phyloP scores from a whole-genome alignment of 495 filamentous ascomycete genomes.

The Barbatosphaeria neglecta region DNA sequence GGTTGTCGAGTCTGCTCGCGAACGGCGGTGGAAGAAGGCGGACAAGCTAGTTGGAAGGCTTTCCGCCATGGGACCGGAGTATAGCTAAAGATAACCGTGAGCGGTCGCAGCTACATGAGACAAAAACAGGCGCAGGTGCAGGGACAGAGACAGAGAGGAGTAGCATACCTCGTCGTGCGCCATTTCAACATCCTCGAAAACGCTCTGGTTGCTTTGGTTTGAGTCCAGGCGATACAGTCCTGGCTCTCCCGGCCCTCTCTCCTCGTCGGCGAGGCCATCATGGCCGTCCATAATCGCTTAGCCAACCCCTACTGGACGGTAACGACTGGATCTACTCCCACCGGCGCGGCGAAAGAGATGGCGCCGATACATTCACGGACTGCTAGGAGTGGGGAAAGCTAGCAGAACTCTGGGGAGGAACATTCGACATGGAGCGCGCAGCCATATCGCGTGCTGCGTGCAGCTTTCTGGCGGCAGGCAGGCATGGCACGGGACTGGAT shows the following conservation, averaged over 20 bases:
- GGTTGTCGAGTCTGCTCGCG: constrained; percentile 68
- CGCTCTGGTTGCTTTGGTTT: constrained; percentile 69
- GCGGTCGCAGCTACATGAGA: not conserved
- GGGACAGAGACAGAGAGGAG: no score
- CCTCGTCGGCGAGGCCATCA: constrained; percentile 5
- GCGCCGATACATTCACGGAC: not conserved
- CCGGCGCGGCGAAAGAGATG: not conserved
- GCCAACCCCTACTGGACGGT: constrained; percentile 1
- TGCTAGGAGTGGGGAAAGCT: not conserved
- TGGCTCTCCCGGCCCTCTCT: constrained; percentile 21
- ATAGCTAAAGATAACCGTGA: constrained; percentile 47
- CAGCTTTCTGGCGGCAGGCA: no score
- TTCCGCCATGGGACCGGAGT: constrained; percentile 86
- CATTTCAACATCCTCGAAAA: constrained; percentile 97
- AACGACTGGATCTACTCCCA: not conserved
- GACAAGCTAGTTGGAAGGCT: constrained; percentile 84
- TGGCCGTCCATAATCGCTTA: constrained; percentile 18
- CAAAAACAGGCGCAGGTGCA: constrained; percentile 1
- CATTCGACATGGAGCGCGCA: not conserved
- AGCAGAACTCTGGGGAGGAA: not conserved
- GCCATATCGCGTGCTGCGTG: no score
- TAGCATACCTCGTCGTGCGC: constrained; percentile 84
- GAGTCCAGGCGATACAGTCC: constrained; percentile 50
- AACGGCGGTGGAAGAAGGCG: constrained; percentile 71
- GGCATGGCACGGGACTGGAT: not conserved